Evolutionary conservation across 805 yeast species (phyloP).

Genomic region (Kockiozyma suomiensis): DNA sequence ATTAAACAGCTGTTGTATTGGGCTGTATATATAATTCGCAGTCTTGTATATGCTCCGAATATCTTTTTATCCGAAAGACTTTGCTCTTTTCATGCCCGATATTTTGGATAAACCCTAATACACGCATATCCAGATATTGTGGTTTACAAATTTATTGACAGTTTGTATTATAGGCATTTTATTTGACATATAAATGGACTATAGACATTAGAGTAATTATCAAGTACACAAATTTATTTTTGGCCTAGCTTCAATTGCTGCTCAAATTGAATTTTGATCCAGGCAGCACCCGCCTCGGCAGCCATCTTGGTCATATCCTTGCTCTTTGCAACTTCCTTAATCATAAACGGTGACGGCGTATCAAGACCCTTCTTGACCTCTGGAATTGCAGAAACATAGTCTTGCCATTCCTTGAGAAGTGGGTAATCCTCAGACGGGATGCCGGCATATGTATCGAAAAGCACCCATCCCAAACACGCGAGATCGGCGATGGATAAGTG

Average conservation of each 20-base stretch:
- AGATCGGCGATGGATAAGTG: slow-evolving; percentile 57
- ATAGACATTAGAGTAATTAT: neutral
- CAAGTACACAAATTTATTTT: neutral
- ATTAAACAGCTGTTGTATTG: too few species aligned
- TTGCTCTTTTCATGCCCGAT: too few species aligned
- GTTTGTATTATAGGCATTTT: too few species aligned
- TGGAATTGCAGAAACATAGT: slow-evolving; percentile 85
- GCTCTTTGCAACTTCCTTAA: slow-evolving; percentile 15
- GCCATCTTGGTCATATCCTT: slow-evolving; percentile 4
- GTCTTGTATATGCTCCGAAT: too few species aligned
- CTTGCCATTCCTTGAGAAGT: slow-evolving; percentile 87
- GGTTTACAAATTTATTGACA: too few species aligned
- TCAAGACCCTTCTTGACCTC: slow-evolving; percentile 53
- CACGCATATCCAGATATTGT: too few species aligned
- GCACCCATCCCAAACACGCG: slow-evolving; percentile 21
- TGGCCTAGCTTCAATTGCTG: slow-evolving; percentile 4
- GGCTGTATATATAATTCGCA: too few species aligned
- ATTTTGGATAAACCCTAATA: too few species aligned
- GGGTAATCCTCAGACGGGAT: slow-evolving; percentile 43
- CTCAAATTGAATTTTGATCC: slow-evolving; percentile 16
- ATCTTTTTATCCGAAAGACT: too few species aligned
- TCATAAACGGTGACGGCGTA: slow-evolving; percentile 29
- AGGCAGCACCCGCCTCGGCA: slow-evolving; percentile 3
- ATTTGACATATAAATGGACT: neutral
- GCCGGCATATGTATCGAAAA: slow-evolving; percentile 20